A percentile compares a stretch with the other conserved stretches of the same genome.
Evolutionary conservation across 2,329 filamentous ascomycete genomes (phyloP).

Genomic region (Aspergillus brasiliensis): DNA sequence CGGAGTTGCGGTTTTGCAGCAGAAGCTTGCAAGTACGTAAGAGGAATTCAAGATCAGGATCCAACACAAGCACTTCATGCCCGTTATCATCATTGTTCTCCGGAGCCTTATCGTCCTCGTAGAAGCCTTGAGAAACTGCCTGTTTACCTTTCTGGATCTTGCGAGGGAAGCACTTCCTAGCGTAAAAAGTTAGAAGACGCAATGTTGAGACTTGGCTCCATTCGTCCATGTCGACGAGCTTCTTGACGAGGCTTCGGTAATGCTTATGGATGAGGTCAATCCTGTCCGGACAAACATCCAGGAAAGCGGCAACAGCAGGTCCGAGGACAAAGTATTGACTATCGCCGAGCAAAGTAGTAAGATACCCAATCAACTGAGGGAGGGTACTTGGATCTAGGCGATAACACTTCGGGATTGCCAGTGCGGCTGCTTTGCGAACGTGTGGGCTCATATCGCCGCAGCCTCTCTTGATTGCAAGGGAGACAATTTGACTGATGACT

Average conservation of each 20-base stretch:
- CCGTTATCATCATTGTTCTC: constrained; percentile 48
- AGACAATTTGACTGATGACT: constrained; percentile 96
- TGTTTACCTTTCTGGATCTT: constrained; percentile 61
- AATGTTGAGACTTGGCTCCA: constrained; percentile 91
- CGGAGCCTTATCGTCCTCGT: constrained; percentile 55
- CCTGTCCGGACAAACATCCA: constrained; percentile 84
- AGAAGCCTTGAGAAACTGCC: constrained; percentile 69
- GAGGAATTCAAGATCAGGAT: constrained; percentile 80
- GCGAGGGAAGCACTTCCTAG: constrained; percentile 81
- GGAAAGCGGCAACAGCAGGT: constrained; percentile 83
- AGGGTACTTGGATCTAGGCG: constrained; percentile 81
- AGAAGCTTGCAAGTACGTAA: constrained; percentile 80
- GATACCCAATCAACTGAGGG: constrained; percentile 81
- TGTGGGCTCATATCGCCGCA: constrained; percentile 91
- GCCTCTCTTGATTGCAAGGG: constrained; percentile 91
- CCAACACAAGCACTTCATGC: constrained; percentile 64
- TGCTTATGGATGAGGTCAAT: constrained; percentile 89
- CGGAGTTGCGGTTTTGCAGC: constrained; percentile 88
- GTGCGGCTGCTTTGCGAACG: constrained; percentile 86
- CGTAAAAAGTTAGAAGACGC: constrained; percentile 79
- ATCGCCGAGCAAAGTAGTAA: constrained; percentile 78
- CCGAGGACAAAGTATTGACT: constrained; percentile 97
- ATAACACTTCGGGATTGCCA: constrained; percentile 96
- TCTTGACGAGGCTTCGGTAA: constrained; percentile 81
- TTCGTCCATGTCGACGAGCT: constrained; percentile 98